Evolutionary conservation across 225 moss, liverwort and hornwort genomes (phyloP).

Genomic region (Physcomitrellopsis africana): DNA sequence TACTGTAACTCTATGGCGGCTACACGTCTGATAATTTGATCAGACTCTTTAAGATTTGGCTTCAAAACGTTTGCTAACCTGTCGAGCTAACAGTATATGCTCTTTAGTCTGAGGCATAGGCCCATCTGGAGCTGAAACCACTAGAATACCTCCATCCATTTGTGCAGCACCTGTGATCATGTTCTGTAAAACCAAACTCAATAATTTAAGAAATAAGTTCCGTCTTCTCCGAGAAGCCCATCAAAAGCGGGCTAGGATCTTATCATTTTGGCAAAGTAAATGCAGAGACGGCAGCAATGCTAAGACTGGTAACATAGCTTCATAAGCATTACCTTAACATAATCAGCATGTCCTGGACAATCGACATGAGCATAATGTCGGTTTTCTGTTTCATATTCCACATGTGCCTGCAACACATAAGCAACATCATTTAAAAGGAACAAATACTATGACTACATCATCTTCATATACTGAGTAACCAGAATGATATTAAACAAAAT

Average conservation of each 20-base stretch:
- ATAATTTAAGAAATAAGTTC: conserved; percentile 5
- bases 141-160: conserved; percentile 88
- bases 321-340: conserved; percentile 65
- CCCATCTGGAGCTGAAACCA: conserved; percentile 84
- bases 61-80: conserved; percentile 43
- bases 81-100: conserved; percentile 86
- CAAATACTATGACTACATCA: background rate
- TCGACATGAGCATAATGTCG: conserved; percentile 89
- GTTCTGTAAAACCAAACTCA: conserved; percentile 47
- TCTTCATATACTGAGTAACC: background rate
- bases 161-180: conserved; percentile 91
- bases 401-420: conserved; percentile 59
- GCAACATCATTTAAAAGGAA: conserved; percentile 16
- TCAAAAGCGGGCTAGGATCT: background rate
- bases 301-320: background rate
- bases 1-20: background rate
- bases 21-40: background rate
- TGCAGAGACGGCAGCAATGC: background rate
- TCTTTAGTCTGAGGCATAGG: conserved; percentile 98
- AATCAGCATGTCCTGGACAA: conserved; percentile 91
- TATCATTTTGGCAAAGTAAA: background rate
- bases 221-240: conserved; percentile 18
- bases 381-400: conserved; percentile 78
- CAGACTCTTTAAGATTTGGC: background rate
- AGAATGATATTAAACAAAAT: background rate